These are phyloP conservation scores for Candida sanyaensis DNA, from an alignment of 1,139 yeast genomes.

Conservation along the genomic window DNA sequence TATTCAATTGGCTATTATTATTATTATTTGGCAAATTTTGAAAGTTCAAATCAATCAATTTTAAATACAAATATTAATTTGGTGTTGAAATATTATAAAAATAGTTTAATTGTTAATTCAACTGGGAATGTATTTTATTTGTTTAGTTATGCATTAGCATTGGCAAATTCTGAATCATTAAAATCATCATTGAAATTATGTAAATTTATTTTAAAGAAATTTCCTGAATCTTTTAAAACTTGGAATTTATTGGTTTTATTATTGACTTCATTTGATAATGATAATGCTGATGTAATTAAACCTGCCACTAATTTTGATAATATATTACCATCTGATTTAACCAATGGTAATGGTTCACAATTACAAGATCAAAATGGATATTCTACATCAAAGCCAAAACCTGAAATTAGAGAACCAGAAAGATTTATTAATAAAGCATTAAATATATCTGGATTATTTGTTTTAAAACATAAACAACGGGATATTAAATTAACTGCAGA, in stretches of 20 bases:
- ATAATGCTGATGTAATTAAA: slow-evolving; percentile 22
- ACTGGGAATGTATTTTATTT: slow-evolving; percentile 35
- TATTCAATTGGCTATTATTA: slow-evolving; percentile 37
- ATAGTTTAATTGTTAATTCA: slow-evolving; percentile 41
- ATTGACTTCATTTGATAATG: slow-evolving; percentile 28
- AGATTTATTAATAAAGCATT: slow-evolving; percentile 44
- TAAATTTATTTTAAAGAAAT: slow-evolving; percentile 44
- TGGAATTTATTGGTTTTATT: slow-evolving; percentile 47
- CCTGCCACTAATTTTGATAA: slow-evolving; percentile 12
- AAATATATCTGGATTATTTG: slow-evolving; percentile 44
- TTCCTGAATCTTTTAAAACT: slow-evolving; percentile 46
- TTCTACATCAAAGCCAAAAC: slow-evolving; percentile 8
- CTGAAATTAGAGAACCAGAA: slow-evolving; percentile 30
- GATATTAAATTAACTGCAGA: slow-evolving; percentile 30
- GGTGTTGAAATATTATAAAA: slow-evolving; percentile 31
- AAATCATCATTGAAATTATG: slow-evolving; percentile 37
- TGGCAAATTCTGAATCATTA: slow-evolving; percentile 31
- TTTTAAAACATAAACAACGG: slow-evolving; percentile 31
- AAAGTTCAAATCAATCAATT: slow-evolving; percentile 25
- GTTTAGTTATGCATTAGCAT: slow-evolving; percentile 39
- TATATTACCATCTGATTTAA: slow-evolving; percentile 11
- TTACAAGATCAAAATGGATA: slow-evolving; percentile 3
- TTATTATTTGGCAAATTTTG: slow-evolving; percentile 30
- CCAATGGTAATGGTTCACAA: slow-evolving; percentile 8
- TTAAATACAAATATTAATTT: slow-evolving; percentile 20